Percentiles rank a stretch among this genome's conserved stretches.
Conservation (phyloP, 169 alveolate genomes). For the Eimeria praecox region DNA sequence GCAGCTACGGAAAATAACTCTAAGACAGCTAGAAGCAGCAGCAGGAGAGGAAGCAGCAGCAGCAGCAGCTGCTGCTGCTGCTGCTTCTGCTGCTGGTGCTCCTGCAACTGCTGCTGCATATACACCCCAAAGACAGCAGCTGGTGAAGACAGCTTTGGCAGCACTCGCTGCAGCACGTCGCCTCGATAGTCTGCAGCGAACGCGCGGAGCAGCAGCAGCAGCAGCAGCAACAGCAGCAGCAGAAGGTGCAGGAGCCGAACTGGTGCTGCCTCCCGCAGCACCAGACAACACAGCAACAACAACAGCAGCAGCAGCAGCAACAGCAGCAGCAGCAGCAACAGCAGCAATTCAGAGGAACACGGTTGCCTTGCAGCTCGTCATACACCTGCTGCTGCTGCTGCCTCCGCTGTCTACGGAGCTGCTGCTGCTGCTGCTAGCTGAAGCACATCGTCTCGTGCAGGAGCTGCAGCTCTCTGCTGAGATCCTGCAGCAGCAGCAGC, state of each 20-base stretch:
- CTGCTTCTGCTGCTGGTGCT: conserved; percentile 1
- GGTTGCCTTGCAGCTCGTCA: neutral
- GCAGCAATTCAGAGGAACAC: neutral
- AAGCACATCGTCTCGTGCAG: conserved; percentile 34
- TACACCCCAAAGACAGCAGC: conserved; percentile 64
- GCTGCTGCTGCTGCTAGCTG: conserved; percentile 32
- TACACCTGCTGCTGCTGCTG: conserved; percentile 53
- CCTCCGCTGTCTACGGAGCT: neutral
- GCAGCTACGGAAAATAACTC: neutral
- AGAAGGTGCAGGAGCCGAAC: neutral
- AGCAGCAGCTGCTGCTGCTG: neutral
- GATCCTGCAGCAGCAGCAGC: conserved; percentile 49
- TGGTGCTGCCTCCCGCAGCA: neutral
- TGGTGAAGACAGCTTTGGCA: conserved; percentile 3
- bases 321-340: conserved; percentile 32
- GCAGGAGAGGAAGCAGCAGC: conserved; percentile 13
- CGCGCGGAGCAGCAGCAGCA: neutral
- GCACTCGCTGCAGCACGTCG: conserved; percentile 48
- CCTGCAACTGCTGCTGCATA: neutral
- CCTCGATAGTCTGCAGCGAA: conserved; percentile 39
- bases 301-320: conserved; percentile 23
- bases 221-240: conserved; percentile 20
- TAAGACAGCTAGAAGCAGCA: conserved; percentile 37
- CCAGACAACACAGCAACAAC: neutral
- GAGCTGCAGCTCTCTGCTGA: conserved; percentile 10